These are phyloP conservation scores for Blastobotrys raffinosifermentans DNA, from an alignment of 1,139 yeast species.

Conservation along the genomic window DNA sequence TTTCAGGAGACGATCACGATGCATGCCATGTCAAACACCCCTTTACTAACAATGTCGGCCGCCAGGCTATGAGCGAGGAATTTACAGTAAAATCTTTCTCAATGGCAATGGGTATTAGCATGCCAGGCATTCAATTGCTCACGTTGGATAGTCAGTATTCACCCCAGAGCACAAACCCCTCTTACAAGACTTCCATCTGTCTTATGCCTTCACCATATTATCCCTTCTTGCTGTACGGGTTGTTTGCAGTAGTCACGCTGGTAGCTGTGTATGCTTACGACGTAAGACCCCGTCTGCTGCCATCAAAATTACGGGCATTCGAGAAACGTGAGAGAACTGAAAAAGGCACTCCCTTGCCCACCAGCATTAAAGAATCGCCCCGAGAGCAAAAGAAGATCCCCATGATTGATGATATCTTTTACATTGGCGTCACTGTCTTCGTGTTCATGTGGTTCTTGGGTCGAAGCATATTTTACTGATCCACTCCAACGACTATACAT, in stretches of 20 bases:
- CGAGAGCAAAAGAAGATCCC: no score
- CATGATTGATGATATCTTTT: background rate
- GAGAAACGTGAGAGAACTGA: no score
- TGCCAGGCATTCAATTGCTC: slow-evolving; percentile 81
- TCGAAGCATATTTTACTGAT: slow-evolving; percentile 2
- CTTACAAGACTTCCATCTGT: slow-evolving; percentile 52
- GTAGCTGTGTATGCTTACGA: background rate
- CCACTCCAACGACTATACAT: no score
- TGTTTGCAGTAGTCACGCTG: slow-evolving; percentile 14
- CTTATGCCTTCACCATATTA: slow-evolving; percentile 64
- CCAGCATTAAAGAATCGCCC: no score
- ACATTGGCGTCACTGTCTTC: background rate
- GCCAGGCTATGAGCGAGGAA: slow-evolving; percentile 49
- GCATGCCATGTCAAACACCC: slow-evolving; percentile 74
- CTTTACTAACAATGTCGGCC: slow-evolving; percentile 33
- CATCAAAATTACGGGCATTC: no score
- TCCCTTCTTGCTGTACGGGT: slow-evolving; percentile 35
- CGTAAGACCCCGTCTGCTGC: background rate
- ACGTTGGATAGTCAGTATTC: slow-evolving; percentile 39
- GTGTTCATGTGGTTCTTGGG: slow-evolving; percentile 2
- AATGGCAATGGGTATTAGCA: slow-evolving; percentile 83
- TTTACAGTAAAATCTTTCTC: slow-evolving; percentile 84
- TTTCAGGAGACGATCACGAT: slow-evolving; percentile 96
- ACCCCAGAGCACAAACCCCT: slow-evolving; percentile 11
- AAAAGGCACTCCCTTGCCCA: no score